Conservation (phyloP, 192 early-diverging fungal genomes). For the Dissophora globulifera region DNA sequence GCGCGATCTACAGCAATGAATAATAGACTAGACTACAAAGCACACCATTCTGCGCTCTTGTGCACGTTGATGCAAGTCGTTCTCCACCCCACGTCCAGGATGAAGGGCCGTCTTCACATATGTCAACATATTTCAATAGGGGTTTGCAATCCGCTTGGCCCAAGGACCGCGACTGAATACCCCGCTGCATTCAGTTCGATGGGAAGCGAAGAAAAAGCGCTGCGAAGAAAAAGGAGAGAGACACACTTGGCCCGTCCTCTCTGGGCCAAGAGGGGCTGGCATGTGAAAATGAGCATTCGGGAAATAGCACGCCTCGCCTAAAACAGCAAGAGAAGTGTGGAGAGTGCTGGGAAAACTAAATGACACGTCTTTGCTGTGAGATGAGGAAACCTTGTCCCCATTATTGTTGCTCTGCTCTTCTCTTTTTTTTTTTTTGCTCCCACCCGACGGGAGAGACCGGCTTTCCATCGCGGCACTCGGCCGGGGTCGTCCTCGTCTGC, state of each 20-base stretch:
- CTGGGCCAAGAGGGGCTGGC: neutral
- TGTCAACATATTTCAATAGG: constrained; percentile 10
- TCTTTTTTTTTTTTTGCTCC: too few relatives aligned
- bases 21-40: too few relatives aligned
- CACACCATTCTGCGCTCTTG: constrained; percentile 26
- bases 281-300: constrained; percentile 27
- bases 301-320: too few relatives aligned
- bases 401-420: too few relatives aligned
- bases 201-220: neutral
- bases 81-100: constrained; percentile 16
- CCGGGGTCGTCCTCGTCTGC: too few relatives aligned
- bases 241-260: constrained; percentile 30
- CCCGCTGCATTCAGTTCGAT: neutral
- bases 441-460: too few relatives aligned
- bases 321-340: constrained; percentile 30
- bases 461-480: too few relatives aligned
- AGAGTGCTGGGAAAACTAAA: constrained; percentile 42
- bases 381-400: too few relatives aligned
- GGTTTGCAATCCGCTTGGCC: too few relatives aligned
- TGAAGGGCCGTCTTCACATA: constrained; percentile 22
- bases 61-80: constrained; percentile 1
- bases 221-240: neutral
- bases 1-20: neutral
- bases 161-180: too few relatives aligned
- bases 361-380: too few relatives aligned